Base-by-base conservation (phyloP, 495 filamentous ascomycete genomes). In the Neurospora sp. region DNA sequence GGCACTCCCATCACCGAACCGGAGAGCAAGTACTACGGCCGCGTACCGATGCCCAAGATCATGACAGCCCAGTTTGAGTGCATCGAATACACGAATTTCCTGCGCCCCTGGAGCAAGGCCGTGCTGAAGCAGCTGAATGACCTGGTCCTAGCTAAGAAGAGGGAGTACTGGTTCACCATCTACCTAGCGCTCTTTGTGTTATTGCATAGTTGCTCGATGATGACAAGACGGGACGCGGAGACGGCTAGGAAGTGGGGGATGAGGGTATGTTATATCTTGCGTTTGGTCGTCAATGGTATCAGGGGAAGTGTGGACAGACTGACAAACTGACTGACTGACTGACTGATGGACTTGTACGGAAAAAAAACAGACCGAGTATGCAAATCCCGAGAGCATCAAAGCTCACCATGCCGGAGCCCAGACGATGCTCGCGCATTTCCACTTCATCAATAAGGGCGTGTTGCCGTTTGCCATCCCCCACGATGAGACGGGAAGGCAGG, bases 371-470 rank as follows among this genome's bases (percentile, higher is more conserved):
- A 41, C 27, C 5, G 22, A 65, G 14, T 79, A 77, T 40, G 76
- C 73, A 44, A 77, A 78, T 40, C 76, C 74, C 17, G 73, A 69
- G 40, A 75, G 71, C 72, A 77, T 79, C 42, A 48, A 40, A 8
- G 73, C 73, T 10, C 76, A 77, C 48, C 77, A 79, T 39, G 70
- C 40, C 38, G 82, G 83, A 6, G 82, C 83, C 8, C 83, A 85
- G 69, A 83, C 83, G 31, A 79, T 85, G 42, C 75, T 85, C 0
- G 76, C 81, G 1, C 80, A 85, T 71, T 85, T 82, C 68, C 83
- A 85, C 75, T 81, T 81, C 68, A 79, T 79, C 71, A 85, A 81
- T 74, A 83, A 84, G 65, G 83, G 78, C 22, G 76, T 78, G 7
- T 10, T 74, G 1, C 78, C 78, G 10, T 78, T 79, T 69, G 61